Percentiles rank a stretch among this genome's conserved stretches.
Evolutionary conservation across 2,329 filamentous ascomycete species (phyloP).

Genomic region (Ascochyta rabiei): DNA sequence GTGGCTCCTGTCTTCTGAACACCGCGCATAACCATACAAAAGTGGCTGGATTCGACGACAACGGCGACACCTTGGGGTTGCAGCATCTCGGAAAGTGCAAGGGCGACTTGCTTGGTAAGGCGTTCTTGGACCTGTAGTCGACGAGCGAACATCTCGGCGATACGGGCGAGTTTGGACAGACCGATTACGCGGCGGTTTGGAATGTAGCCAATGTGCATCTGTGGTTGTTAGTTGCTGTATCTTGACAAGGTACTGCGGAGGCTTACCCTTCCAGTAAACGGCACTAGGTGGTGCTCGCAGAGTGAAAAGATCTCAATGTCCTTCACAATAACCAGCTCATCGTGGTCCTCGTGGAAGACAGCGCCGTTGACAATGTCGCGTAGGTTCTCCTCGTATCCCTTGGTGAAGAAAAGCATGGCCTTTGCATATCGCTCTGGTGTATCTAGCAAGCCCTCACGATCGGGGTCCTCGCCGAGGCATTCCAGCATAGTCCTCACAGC

Average conservation of each 20-base stretch:
- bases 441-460: conserved; percentile 66
- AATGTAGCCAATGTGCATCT: conserved; percentile 99
- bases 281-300: conserved; percentile 97
- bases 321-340: conserved; percentile 97
- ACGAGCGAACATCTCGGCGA: conserved; percentile 95
- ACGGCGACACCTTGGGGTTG: conserved; percentile 95
- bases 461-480: conserved; percentile 69
- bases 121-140: conserved; percentile 95
- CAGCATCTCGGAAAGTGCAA: conserved; percentile 89
- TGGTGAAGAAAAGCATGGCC: conserved; percentile 93
- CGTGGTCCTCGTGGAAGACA: conserved; percentile 95
- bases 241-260: conserved; percentile 9
- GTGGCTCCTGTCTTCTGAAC: conserved; percentile 87
- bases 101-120: conserved; percentile 92
- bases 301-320: conserved; percentile 95
- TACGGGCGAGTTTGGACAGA: conserved; percentile 91
- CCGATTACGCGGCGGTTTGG: conserved; percentile 90
- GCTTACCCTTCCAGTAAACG: conserved; percentile 87
- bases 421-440: conserved; percentile 89
- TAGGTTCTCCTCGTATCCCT: conserved; percentile 95
- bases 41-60: conserved; percentile 94
- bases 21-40: conserved; percentile 99
- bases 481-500: conserved; percentile 69
- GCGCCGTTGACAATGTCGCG: conserved; percentile 90
- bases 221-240: conserved; percentile 10